Evolutionary conservation across 31 red algal species (phyloP), one percentile per base, ranked within the genome.

Genomic region (Odonthalia washingtoniensis): DNA sequence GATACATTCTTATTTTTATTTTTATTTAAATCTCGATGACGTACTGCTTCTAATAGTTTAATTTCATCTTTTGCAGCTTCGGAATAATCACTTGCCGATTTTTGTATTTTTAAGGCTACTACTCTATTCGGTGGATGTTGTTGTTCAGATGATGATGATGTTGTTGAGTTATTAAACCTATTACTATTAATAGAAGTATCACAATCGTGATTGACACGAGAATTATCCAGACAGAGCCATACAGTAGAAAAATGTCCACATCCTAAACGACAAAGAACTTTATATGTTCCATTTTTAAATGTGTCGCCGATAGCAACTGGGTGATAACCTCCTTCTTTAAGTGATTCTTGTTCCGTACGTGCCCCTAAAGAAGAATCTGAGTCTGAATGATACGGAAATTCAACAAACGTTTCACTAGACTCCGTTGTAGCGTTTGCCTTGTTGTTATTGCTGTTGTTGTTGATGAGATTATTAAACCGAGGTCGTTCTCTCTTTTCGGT

Each of bases 211-310:
- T 62, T 37, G 70, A 72, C 46, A 17, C 83, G 75, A 46, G 75
- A 80, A 60, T 45, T 68, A 66, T 99, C 97, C 44, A 87, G 81
- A 85, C 92, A 94, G 32, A 99, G 80, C 92, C 92, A 96, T 33
- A 99, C 97, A 0, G 97, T 95, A 75, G 94, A 96, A 52, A 99
- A 99, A 79, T 99, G 97, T 2, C 97, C 97, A 65, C 81, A 90
- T 12, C 97, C 97, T 3, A 99, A 82, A 44, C 92, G 90, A 64
- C 84, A 88, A 17, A 99, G 78, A 5, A 93, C 90, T 18, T 88
- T 69, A 66, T 96, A 99, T 2, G 94, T 72, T 18, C 94, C 92
- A 82, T 95, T 81, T 49, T 96, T 96, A 69, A 99, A 92, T 1
- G 70, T 78, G 52, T 98, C 97, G 26, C 97, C 97, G 0, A 95